Percentiles rank a stretch among this genome's conserved stretches.
Conservation (phyloP, 352 stramenopile species). For the Elongisporangium senticosum region DNA sequence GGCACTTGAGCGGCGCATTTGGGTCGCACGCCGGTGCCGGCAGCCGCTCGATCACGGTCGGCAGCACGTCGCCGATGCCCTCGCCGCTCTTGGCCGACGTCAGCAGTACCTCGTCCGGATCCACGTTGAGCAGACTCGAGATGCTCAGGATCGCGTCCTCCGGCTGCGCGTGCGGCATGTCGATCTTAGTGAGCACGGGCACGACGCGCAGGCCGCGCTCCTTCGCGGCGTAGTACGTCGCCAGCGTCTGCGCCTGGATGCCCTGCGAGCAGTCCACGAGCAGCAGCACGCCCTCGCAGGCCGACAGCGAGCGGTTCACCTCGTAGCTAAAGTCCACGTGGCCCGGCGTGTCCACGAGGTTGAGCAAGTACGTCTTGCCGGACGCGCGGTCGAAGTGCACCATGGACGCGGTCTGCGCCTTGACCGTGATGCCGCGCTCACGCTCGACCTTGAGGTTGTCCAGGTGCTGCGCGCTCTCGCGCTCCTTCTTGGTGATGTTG, state of each 20-base stretch:
- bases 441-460: constrained; percentile 96
- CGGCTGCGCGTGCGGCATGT: constrained; percentile 95
- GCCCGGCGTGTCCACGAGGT: constrained; percentile 96
- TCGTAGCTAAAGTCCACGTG: constrained; percentile 99
- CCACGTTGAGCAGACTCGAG: constrained; percentile 78
- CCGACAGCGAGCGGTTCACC: constrained; percentile 93
- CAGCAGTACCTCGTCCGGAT: constrained; percentile 93
- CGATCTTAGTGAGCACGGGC: constrained; percentile 97
- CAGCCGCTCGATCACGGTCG: constrained; percentile 75
- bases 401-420: constrained; percentile 97
- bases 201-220: constrained; percentile 96
- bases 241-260: constrained; percentile 97
- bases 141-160: constrained; percentile 82
- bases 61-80: constrained; percentile 82
- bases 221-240: constrained; percentile 94
- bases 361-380: constrained; percentile 90
- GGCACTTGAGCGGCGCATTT: constrained; percentile 76
- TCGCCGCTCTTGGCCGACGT: constrained; percentile 94
- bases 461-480: constrained; percentile 78
- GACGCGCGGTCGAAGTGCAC: constrained; percentile 71
- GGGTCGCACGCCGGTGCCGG: constrained; percentile 45
- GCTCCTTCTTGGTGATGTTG: constrained; percentile 84
- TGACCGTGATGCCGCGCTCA: constrained; percentile 98
- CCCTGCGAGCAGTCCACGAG: constrained; percentile 97
- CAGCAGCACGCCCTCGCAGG: constrained; percentile 97